Percentiles rank a stretch among this genome's conserved stretches.
phyloP scores from a whole-genome alignment of 1,284 basidiomycete species.

The Cryptococcus sp. region DNA sequence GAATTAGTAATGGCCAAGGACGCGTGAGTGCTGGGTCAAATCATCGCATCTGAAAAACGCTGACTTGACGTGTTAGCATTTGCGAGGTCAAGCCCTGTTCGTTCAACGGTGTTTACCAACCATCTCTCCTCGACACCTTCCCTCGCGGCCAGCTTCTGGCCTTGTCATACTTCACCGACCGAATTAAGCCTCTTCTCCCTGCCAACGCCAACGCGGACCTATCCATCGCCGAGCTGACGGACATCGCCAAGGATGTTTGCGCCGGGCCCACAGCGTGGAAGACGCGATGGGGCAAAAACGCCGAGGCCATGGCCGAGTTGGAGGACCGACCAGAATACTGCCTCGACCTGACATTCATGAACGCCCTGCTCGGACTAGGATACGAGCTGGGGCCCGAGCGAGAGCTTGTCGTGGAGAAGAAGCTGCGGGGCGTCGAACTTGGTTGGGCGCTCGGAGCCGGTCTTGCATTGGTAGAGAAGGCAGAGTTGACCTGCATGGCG shows the following conservation, averaged over 20 bases:
- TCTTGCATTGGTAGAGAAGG: conserved; percentile 62
- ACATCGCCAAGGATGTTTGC: conserved; percentile 72
- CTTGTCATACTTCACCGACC: conserved; percentile 97
- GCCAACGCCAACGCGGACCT: conserved; percentile 49
- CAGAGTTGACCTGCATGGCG: conserved; percentile 49
- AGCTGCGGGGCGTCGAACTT: conserved; percentile 86
- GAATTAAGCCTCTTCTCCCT: conserved; percentile 75
- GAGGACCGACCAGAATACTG: conserved; percentile 88
- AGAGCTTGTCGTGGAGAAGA: conserved; percentile 79
- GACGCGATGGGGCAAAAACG: conserved; percentile 53
- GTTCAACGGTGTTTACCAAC: conserved; percentile 97
- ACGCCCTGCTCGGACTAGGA: conserved; percentile 75
- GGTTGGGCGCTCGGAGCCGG: conserved; percentile 92
- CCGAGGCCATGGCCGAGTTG: conserved; percentile 70
- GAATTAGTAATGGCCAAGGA: conserved; percentile 96
- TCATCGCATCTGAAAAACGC: neutral
- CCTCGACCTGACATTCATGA: conserved; percentile 94
- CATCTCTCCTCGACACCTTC: conserved; percentile 89
- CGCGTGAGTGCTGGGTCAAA: conserved; percentile 63
- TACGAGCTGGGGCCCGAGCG: conserved; percentile 75
- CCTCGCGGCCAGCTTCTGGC: conserved; percentile 74
- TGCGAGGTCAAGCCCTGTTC: conserved; percentile 91
- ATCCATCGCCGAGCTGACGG: conserved; percentile 65
- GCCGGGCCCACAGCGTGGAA: conserved; percentile 66
- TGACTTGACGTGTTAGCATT: conserved; percentile 57